Base-by-base conservation (phyloP, 495 filamentous ascomycete genomes). In the Thermochaetoides thermophila region DNA sequence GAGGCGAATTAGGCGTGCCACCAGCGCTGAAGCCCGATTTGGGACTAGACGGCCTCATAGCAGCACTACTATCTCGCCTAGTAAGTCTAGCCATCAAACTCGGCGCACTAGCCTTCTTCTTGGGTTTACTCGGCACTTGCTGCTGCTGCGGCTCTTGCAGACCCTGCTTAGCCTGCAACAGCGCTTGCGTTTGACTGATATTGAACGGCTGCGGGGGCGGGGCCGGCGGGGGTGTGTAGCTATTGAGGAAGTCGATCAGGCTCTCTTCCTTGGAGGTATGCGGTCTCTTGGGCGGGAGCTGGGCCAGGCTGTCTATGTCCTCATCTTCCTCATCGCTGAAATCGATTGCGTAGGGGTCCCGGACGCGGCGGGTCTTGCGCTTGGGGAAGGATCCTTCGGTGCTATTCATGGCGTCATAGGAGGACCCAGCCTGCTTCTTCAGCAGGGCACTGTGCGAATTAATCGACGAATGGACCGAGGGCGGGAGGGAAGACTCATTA, bases 281-380 rank as follows among this genome's bases (percentile, higher is more conserved):
- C 19, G 50, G 48, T 8, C 48, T 52, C 35, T 45, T 61, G 1
- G 50, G 49, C 2, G 52, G 41, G 12, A 49, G 29, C 3, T 49
- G 55, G 4, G 48, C 35, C 29, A 46, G 27, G 20, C 54, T 43
- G 12, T 53, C 54, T 5, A 76, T 58, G 11, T 77, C 73, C 1
- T 64, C 60, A 2, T 83, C 73, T 13, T 86, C 81, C 20, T 87
- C 80, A 41, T 86, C 82, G 39, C 79, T 81, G 25, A 76, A 66
- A 42, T 94, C 87, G 37, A 96, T 81, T 21, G 85, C 80, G 44
- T 95, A 96, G 1, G 89, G 87, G 46, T 99, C 91, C 26, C 69
- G 78, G 26, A 82, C 73, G 17, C 84, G 74, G 24, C 75, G 70
- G 31, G 75, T 80, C 42, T 77, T 93, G 36, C 82, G 74, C 28